Percentiles rank a stretch among this genome's conserved stretches.
These are phyloP conservation scores for Populus hybrid DNA, from an alignment of 441 rosid species.

Conservation along the genomic window DNA sequence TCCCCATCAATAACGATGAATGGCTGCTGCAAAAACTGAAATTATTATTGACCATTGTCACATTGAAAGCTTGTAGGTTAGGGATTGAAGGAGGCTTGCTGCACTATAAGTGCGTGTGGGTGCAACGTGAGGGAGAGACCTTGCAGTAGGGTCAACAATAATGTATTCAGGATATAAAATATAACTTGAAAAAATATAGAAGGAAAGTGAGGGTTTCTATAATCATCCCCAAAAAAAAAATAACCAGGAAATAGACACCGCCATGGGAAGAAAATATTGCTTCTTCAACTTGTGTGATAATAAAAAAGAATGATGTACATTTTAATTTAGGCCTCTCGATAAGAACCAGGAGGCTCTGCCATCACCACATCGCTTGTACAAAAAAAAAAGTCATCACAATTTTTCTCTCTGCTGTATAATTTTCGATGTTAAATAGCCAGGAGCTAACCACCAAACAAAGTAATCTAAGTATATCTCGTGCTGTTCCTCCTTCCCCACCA, in stretches of 20 bases:
- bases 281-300: not conserved
- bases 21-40: too few relatives aligned
- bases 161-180: too few relatives aligned
- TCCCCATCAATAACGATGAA: too few relatives aligned
- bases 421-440: slow-evolving; percentile 6
- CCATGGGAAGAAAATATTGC: not conserved
- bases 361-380: slow-evolving; percentile 9
- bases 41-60: too few relatives aligned
- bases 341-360: slow-evolving; percentile 11
- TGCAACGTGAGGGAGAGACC: too few relatives aligned
- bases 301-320: slow-evolving; percentile 16
- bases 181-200: too few relatives aligned
- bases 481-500: slow-evolving; percentile 99
- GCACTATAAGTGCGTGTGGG: too few relatives aligned
- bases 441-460: slow-evolving; percentile 12
- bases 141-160: too few relatives aligned
- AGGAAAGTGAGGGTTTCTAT: too few relatives aligned
- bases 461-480: slow-evolving; percentile 38
- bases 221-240: not conserved
- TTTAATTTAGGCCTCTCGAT: not conserved
- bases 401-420: not conserved
- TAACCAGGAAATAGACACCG: not conserved
- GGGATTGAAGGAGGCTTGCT: too few relatives aligned
- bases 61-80: too few relatives aligned
- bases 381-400: slow-evolving; percentile 5